Base-by-base conservation (phyloP, 2,329 filamentous ascomycete genomes). In the Xylogone sp. region DNA sequence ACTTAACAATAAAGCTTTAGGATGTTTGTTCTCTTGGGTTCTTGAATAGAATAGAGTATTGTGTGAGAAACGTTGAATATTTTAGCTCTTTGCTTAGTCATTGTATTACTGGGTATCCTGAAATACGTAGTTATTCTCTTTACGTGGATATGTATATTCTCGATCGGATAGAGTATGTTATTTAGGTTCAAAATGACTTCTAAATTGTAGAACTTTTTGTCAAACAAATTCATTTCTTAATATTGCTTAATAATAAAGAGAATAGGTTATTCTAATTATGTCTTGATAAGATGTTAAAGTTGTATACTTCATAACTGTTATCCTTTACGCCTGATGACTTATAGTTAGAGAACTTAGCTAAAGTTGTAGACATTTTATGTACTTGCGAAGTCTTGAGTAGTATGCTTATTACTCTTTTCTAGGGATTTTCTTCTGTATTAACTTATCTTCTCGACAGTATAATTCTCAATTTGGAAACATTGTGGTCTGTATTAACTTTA, bases 91-190 rank as follows among this genome's bases (percentile, higher is more conserved):
- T 39, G 45, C 45, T 50, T 19, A 50, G 48, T 29, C 21, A 21
- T 22, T 45, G 8, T 50, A 21, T 50, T 21, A 39, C 48, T 3
- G 4, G 42, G n/a, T 39, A 45, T 31, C 48, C 48, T 45, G 6
- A 22, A 50, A 45, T 50, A 7, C 39, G 13, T 31, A 42, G 22
- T 27, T 39, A 50, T 9, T 7, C 42, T 34, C 48, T 50, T 24
- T 50, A 45, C 48, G 43, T 50, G 43, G 18, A 50, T 34, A 24
- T 24, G 19, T 24, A 50, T 45, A 31, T 50, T 20, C 48, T 50
- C 45, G 48, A 50, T 27, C 21, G 45, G 34, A 50, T 50, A 50
- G 48, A 50, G n/a, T 31, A n/a, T 16, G 45, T 45, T 9, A 45
- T 21, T 29, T 3, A 22, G 3, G 45, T 50, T 24, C 43, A 50